Percentiles rank a stretch among this genome's conserved stretches.
phyloP scores from a whole-genome alignment of 1,284 basidiomycete genomes.

The Leccinum pachyderme region DNA sequence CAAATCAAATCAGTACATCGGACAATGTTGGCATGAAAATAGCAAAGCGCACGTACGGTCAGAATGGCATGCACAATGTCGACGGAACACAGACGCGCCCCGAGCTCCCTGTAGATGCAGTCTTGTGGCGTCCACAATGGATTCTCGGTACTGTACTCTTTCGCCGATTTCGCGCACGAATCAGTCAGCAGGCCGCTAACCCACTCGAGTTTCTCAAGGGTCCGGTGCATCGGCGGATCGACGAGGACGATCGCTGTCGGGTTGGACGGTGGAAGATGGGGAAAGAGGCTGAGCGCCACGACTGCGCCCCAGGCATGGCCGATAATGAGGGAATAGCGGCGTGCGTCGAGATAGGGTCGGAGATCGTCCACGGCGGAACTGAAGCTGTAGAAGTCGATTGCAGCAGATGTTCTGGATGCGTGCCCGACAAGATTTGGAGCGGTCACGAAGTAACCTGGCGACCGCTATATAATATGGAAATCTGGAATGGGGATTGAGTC shows the following conservation, averaged over 20 bases:
- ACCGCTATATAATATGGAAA: background rate
- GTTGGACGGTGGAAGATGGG: slow-evolving; percentile 12
- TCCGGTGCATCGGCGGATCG: slow-evolving; percentile 16
- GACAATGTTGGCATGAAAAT: background rate
- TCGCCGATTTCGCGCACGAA: background rate
- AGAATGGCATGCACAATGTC: slow-evolving; percentile 10
- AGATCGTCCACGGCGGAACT: slow-evolving; percentile 20
- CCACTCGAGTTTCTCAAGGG: background rate
- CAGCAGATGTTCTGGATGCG: slow-evolving; percentile 4
- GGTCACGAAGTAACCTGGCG: slow-evolving; percentile 24
- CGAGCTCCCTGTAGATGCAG: slow-evolving; percentile 16
- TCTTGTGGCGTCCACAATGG: slow-evolving; percentile 23
- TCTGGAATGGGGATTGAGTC: background rate
- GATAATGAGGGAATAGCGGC: slow-evolving; percentile 20
- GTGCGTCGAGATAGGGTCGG: slow-evolving; percentile 20
- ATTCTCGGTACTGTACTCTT: slow-evolving; percentile 12
- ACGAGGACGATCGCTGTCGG: slow-evolving; percentile 26
- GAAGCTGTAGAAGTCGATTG: slow-evolving; percentile 14
- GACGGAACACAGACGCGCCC: slow-evolving; percentile 13
- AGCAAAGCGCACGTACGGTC: slow-evolving; percentile 8
- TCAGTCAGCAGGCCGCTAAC: background rate
- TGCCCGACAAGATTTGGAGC: slow-evolving; percentile 29
- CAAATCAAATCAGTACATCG: background rate
- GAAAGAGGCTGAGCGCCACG: slow-evolving; percentile 14
- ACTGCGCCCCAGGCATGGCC: slow-evolving; percentile 26